Evolutionary conservation across 2,329 filamentous ascomycete species (phyloP), one percentile per base, ranked within the genome.

Genomic region (Fusarium haematococcum): DNA sequence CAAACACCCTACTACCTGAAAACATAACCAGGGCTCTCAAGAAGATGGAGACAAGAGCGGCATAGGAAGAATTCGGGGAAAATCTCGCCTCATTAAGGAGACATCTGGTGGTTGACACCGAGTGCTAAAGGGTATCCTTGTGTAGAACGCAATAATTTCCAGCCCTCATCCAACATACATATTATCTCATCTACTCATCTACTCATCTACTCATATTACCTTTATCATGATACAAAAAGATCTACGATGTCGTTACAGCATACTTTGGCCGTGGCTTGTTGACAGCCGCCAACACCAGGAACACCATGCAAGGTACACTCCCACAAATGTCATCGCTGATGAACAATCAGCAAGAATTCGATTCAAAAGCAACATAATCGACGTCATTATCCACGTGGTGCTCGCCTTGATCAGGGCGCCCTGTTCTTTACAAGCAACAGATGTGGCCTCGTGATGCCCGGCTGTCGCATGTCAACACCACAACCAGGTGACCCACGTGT

Each of bases 401-500:
- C 25, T 61, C 56, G 41, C 27, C 57, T 56, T 58, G 57, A 63
- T 37, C 45, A 56, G 27, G 20, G 57, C 45, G 45, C 37, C 67
- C 27, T 63, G 45, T 60, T 62, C 48, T 66, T 54, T 6, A 20
- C 57, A 13, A 71, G 50, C 57, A 54, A 33, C 20, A 37, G 56
- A 14, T 39, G 58, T 27, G 59, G 58, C 69, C 77, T 73, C 66
- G 75, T 79, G 78, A 78, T 70, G 60, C 41, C 50, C 45, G 33
- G 56, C 23, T 58, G 69, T 70, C 72, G 73, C 77, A 77, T 73
- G 70, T 76, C 75, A 75, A 78, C 73, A 74, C 69, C 70, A 76
- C 56, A 65, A 39, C 69, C 78, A 76, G 71, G 58, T 79, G 78
- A 79, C 78, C 68, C 65, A 72, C 67, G 71, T 71, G 72, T 71